Evolutionary conservation across 176 grass and related monocot genomes (phyloP).

Genomic region (Neostapfia colusana): DNA sequence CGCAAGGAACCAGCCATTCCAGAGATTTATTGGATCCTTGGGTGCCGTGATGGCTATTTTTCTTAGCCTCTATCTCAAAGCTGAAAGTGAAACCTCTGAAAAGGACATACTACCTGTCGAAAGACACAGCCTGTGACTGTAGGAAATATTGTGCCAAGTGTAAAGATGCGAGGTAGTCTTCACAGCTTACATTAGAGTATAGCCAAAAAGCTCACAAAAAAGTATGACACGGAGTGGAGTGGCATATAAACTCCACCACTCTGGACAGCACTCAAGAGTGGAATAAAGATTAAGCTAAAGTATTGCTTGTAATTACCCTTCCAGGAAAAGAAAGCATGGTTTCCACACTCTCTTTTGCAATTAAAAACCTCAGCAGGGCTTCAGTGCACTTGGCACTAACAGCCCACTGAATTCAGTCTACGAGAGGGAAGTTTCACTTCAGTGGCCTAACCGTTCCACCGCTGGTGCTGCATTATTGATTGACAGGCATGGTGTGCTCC

Average conservation of each 20-base stretch:
- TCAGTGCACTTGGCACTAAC: neutral
- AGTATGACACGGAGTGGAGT: neutral
- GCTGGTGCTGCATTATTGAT: neutral
- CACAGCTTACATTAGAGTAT: conserved; percentile 5
- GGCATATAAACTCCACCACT: conserved; percentile 20
- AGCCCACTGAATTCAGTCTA: neutral
- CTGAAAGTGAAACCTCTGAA: conserved; percentile 34
- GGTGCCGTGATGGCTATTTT: neutral
- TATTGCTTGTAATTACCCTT: neutral
- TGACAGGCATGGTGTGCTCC: conserved; percentile 57
- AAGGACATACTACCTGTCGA: conserved; percentile 47
- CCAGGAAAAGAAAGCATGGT: neutral
- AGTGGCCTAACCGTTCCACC: neutral
- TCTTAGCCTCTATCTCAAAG: neutral
- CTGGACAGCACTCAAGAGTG: neutral
- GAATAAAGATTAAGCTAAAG: neutral
- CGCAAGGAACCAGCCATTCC: conserved; percentile 19
- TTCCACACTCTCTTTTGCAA: neutral
- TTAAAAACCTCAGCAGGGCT: neutral
- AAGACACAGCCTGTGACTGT: conserved; percentile 14
- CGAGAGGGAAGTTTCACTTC: neutral
- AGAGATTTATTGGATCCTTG: conserved; percentile 3
- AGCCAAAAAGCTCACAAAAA: conserved; percentile 15
- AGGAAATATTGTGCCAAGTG: neutral
- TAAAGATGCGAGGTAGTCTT: conserved; percentile 3